Base-by-base conservation (phyloP, 2,329 filamentous ascomycete genomes). In the Pezicula carpinea region DNA sequence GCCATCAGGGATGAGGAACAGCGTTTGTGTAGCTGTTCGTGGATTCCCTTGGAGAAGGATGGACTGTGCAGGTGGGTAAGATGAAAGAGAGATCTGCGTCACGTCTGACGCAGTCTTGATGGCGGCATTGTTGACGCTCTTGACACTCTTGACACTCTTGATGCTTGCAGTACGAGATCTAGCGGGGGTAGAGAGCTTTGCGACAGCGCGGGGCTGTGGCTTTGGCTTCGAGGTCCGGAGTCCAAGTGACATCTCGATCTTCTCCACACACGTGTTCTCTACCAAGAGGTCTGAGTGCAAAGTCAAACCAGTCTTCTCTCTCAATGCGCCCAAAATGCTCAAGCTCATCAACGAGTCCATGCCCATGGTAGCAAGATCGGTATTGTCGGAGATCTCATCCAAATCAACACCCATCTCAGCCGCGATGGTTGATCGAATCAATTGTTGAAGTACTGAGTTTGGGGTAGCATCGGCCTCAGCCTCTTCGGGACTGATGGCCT, bases 351-450 rank as follows among this genome's bases (percentile, higher is more conserved):
- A 67, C 2, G 77, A 81, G 57, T 82, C 78, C 17, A 80, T 73
- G 19, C 78, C 78, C 3, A 80, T 66, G 47, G 80, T 76, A 4
- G 69, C 65, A 55, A 81, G 79, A 39, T 69, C 70, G 8, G 76
- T 76, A 51, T 74, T 73, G 53, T 80, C 75, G 1, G 69, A 73
- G 3, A 80, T 65, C 54, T 80, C 77, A 34, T 74, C 74, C 13
- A 73, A 64, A 11, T 68, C 66, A 40, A 79, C 69, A 51, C 76
- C 77, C 8, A 76, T 71, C 58, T 81, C 77, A 52, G 74, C 73
- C 5, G 76, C 74, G 35, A 80, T 64, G 34, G 80, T 74, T 47
- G 82, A 83, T 48, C 77, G 75, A 64, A 83, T 81, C 35, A 85
- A 72, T 56, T 75, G 62, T 60, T 69, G 56, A 69, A 74, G 66